Conservation (phyloP, 2,329 filamentous ascomycete species). For the Ophiostoma novo-ulmi region DNA sequence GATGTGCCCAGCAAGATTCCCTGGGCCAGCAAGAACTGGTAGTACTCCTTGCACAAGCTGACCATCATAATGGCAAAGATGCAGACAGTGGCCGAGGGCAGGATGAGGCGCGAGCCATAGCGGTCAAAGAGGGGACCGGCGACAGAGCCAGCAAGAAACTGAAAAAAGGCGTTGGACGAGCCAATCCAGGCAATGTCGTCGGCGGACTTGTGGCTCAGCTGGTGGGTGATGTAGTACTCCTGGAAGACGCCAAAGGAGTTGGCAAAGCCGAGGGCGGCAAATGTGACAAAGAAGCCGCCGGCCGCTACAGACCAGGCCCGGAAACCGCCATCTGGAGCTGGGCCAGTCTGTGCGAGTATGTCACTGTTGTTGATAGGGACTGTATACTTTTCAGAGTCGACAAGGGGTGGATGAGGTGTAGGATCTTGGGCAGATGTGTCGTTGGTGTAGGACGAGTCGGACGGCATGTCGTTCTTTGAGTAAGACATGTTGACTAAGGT, state of each 20-base stretch:
- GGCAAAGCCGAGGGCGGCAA: constrained; percentile 29
- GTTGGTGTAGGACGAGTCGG: neutral
- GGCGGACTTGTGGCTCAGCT: constrained; percentile 32
- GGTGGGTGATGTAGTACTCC: constrained; percentile 34
- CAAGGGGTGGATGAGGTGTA: too few species aligned
- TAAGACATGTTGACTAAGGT: neutral
- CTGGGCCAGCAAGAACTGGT: constrained; percentile 40
- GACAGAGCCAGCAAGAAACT: constrained; percentile 32
- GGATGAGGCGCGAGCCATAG: constrained; percentile 41
- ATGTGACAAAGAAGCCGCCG: constrained; percentile 31
- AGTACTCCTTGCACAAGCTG: constrained; percentile 38
- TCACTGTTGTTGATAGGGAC: neutral
- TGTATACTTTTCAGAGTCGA: neutral
- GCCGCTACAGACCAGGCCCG: constrained; percentile 24
- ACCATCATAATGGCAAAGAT: constrained; percentile 41
- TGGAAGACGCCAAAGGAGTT: constrained; percentile 29
- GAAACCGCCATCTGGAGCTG: neutral
- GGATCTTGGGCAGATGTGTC: neutral
- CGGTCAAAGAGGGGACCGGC: constrained; percentile 38
- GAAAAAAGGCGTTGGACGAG: constrained; percentile 33
- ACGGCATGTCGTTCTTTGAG: neutral
- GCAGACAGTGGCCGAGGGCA: constrained; percentile 49
- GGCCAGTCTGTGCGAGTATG: neutral
- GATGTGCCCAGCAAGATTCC: constrained; percentile 36
- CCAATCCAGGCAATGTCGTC: constrained; percentile 40